Evolutionary conservation across 495 filamentous ascomycete species (phyloP), one percentile per base, ranked within the genome.

Genomic region (Tetracladium marchalianum): DNA sequence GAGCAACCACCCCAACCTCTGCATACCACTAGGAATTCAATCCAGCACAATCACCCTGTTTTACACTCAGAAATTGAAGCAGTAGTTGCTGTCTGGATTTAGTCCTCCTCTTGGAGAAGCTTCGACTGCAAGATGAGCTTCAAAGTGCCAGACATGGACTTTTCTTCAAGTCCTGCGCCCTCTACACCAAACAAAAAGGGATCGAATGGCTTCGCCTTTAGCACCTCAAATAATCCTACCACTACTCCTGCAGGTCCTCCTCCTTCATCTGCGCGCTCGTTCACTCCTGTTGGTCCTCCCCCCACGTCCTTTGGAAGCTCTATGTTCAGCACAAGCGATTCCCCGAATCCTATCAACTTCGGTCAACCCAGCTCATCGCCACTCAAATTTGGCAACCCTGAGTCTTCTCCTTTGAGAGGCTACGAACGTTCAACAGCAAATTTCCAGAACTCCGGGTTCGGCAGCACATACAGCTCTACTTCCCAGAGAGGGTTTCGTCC

Each of bases 191-290:
- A 60, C 40, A 49, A 37, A 43, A 52, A 43, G 41, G 42, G 53
- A 36, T 53, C 45, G 1, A 40, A 39, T 44, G 24, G n/a, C 35
- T 51, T 40, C 41, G 37, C 33, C 7, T 64, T 62, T 46, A 62
- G 49, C 24, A 60, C 65, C 6, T 50, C 53, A 41, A 49, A 80
- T 57, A 27, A 27, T 27, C 71, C 78, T 31, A 89, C 88, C 0
- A 90, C 83, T 1, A 90, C 87, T 16, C 87, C 88, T 37, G 78
- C 80, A 19, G 85, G 80, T 9, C 78, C 75, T 39, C 87, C 87
- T 11, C 85, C 85, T 17, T 79, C 77, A 2, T 77, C 76, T 32
- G 65, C 73, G 9, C 68, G 70, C 16, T 87, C 85, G 27, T 87
- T 87, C 61, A 87, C 83, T 22, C 85, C 87, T 10, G 77, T 73